These are phyloP conservation scores for Leccinum huronense DNA, from an alignment of 1,284 basidiomycete species.

Conservation along the genomic window DNA sequence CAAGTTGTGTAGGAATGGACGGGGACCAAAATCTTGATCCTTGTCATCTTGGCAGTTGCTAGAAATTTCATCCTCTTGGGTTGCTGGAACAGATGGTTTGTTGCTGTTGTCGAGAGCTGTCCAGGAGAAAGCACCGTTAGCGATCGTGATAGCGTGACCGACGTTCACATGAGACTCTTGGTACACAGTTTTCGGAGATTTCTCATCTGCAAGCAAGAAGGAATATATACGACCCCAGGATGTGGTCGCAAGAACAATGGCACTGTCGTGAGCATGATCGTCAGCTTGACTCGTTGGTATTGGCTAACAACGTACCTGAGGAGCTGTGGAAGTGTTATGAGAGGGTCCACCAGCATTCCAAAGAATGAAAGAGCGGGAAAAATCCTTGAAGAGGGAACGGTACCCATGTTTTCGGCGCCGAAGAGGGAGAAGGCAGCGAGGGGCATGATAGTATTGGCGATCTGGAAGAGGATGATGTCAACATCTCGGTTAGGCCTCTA, in stretches of 20 bases:
- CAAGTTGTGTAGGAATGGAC: constrained; percentile 39
- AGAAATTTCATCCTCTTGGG: constrained; percentile 13
- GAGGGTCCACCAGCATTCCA: constrained; percentile 33
- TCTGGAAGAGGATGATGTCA: constrained; percentile 16
- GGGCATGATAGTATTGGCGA: constrained; percentile 33
- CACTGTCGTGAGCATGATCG: constrained; percentile 19
- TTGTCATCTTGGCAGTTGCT: constrained; percentile 15
- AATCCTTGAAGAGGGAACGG: constrained; percentile 21
- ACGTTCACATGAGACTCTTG: constrained; percentile 13
- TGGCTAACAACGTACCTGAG: constrained; percentile 20
- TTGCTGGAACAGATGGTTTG: not conserved
- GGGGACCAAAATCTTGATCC: constrained; percentile 15
- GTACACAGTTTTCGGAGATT: constrained; percentile 8
- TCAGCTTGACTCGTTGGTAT: not conserved
- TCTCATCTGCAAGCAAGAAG: constrained; percentile 31
- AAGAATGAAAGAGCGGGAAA: constrained; percentile 35
- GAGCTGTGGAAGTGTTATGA: constrained; percentile 31
- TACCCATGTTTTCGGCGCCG: constrained; percentile 31
- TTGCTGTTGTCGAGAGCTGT: constrained; percentile 12
- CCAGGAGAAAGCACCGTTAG: constrained; percentile 29
- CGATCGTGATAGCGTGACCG: constrained; percentile 24
- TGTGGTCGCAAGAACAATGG: constrained; percentile 37
- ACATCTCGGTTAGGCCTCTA: not conserved
- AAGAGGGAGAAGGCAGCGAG: constrained; percentile 34
- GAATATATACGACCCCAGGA: constrained; percentile 32